phyloP scores from a whole-genome alignment of 495 filamentous ascomycete genomes.

The Podospora australis region DNA sequence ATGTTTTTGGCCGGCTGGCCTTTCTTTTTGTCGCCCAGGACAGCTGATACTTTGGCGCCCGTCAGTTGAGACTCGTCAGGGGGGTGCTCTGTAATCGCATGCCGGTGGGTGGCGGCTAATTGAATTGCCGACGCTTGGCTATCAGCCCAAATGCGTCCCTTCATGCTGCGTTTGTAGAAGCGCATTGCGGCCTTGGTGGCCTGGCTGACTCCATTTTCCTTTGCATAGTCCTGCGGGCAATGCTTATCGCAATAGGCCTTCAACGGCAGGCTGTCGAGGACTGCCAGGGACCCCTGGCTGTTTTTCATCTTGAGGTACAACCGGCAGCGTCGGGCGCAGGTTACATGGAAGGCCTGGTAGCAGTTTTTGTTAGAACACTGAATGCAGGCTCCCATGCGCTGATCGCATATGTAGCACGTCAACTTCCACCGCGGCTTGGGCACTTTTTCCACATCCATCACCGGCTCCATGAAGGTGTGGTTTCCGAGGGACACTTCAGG shows the following conservation, averaged over 20 bases:
- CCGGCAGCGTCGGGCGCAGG: conserved; percentile 80
- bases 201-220: conserved; percentile 65
- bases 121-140: conserved; percentile 82
- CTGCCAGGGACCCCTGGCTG: conserved; percentile 67
- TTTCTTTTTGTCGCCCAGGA: conserved; percentile 68
- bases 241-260: conserved; percentile 98
- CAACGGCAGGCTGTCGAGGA: conserved; percentile 73
- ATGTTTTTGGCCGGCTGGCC: conserved; percentile 59
- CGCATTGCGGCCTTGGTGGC: conserved; percentile 49
- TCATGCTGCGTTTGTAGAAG: conserved; percentile 84
- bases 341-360: conserved; percentile 97
- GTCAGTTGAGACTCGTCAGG: conserved; percentile 51
- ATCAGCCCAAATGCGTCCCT: conserved; percentile 80
- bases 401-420: conserved; percentile 92
- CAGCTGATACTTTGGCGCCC: conserved; percentile 48
- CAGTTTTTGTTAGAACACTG: conserved; percentile 98
- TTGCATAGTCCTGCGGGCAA: conserved; percentile 80
- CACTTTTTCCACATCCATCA: conserved; percentile 96
- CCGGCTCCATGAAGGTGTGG: conserved; percentile 93
- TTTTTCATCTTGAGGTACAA: conserved; percentile 97
- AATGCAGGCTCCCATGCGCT: conserved; percentile 96
- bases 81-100: conserved; percentile 52
- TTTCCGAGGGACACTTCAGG: conserved; percentile 96
- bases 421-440: conserved; percentile 90
- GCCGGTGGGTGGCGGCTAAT: conserved; percentile 57